Conservation (phyloP, 129 eudicot species). For the Oenanthe sinensis region DNA sequence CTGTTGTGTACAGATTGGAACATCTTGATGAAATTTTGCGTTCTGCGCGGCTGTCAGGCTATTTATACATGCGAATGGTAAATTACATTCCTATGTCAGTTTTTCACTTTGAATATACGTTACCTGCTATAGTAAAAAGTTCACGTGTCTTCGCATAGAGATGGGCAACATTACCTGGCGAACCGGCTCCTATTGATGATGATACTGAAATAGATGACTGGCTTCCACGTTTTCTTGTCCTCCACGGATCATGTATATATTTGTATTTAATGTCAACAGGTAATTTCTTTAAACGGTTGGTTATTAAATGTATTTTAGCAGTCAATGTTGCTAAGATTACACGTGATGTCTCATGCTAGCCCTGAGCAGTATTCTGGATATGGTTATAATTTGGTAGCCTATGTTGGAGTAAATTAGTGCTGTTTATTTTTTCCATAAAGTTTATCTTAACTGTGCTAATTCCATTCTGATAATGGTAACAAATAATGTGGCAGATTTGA, state of each 20-base stretch:
- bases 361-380: neutral
- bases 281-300: constrained; percentile 15
- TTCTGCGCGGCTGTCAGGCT: constrained; percentile 77
- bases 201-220: constrained; percentile 90
- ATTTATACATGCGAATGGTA: constrained; percentile 61
- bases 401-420: neutral
- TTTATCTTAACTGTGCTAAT: neutral
- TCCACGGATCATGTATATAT: constrained; percentile 78
- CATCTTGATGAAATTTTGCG: constrained; percentile 75
- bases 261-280: constrained; percentile 67
- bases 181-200: constrained; percentile 85
- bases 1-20: constrained; percentile 50
- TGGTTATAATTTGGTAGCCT: neutral
- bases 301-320: neutral
- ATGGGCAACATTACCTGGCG: constrained; percentile 97
- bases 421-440: neutral
- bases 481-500: constrained; percentile 51
- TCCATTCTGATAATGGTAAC: neutral
- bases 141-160: constrained; percentile 32
- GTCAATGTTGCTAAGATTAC: neutral
- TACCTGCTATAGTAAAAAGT: neutral
- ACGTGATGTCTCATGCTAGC: neutral
- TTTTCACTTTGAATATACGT: neutral
- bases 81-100: neutral
- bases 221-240: constrained; percentile 93